Evolutionary conservation across 768 basidiomycete species (phyloP).

Genomic region (Leccinum truebloodii): DNA sequence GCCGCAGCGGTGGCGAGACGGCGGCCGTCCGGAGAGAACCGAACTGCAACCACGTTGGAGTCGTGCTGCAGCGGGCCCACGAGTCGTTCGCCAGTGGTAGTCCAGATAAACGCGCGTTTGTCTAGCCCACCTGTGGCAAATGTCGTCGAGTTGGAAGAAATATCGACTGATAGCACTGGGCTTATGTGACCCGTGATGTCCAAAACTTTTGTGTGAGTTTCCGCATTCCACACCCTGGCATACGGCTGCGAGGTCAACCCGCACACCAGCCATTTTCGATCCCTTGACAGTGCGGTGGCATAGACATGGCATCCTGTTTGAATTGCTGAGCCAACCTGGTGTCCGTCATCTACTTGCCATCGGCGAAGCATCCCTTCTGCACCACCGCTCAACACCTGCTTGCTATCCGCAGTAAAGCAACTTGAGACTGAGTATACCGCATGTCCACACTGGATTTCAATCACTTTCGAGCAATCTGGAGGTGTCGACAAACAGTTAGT

Average conservation of each 20-base stretch:
- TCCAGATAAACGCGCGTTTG: neutral
- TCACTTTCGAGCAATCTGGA: neutral
- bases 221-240: neutral
- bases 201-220: neutral
- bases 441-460: neutral
- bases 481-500: neutral
- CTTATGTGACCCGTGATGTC: neutral
- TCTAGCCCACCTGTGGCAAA: neutral
- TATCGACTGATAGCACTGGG: neutral
- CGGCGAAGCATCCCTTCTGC: neutral
- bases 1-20: neutral
- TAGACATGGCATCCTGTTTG: neutral
- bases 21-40: neutral
- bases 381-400: constrained; percentile 5
- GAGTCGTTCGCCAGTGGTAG: neutral
- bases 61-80: neutral
- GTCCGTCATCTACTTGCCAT: constrained; percentile 4
- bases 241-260: neutral
- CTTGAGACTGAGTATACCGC: neutral
- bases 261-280: neutral
- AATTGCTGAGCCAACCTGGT: neutral
- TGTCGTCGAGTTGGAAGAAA: neutral
- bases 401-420: neutral
- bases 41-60: neutral
- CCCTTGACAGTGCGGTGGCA: neutral